Evolutionary conservation across 2,329 filamentous ascomycete species (phyloP).

Genomic region (Graphium sp.): DNA sequence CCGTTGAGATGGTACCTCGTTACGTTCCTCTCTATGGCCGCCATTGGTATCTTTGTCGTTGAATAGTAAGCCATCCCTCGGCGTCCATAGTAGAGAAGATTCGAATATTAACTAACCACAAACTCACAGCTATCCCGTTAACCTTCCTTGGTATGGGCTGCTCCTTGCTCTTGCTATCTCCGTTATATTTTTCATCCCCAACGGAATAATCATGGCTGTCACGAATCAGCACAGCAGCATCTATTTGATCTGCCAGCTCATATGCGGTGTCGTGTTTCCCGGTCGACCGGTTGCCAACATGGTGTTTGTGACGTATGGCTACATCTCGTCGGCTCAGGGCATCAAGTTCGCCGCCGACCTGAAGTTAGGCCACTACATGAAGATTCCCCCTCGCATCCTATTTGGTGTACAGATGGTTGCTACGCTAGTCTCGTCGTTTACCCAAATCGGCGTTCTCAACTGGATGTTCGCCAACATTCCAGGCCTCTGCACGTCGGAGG

Average conservation of each 20-base stretch:
- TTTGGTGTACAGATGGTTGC: constrained; percentile 66
- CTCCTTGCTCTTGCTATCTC: constrained; percentile 65
- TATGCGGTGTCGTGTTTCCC: constrained; percentile 68
- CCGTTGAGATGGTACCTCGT: constrained; percentile 67
- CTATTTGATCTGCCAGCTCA: constrained; percentile 72
- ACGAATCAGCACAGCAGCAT: constrained; percentile 81
- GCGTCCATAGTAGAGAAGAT: background rate
- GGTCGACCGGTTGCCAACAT: constrained; percentile 80
- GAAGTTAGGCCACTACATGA: constrained; percentile 80
- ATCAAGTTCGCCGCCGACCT: constrained; percentile 80
- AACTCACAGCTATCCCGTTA: constrained; percentile 48
- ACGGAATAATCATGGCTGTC: constrained; percentile 85
- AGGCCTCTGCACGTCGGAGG: constrained; percentile 59
- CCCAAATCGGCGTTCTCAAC: constrained; percentile 71
- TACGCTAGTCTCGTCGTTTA: constrained; percentile 59
- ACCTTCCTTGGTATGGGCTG: constrained; percentile 76
- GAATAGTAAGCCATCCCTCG: constrained; percentile 46
- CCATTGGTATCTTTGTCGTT: constrained; percentile 67
- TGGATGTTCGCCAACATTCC: constrained; percentile 76
- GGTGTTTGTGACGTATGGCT: constrained; percentile 85
- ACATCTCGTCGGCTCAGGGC: constrained; percentile 76
- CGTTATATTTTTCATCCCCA: constrained; percentile 71
- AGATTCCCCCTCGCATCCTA: constrained; percentile 63
- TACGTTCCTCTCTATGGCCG: constrained; percentile 60
- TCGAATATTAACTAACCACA: too few species aligned